phyloP scores from a whole-genome alignment of 2,329 filamentous ascomycete genomes.

The Penicillium frequentans region DNA sequence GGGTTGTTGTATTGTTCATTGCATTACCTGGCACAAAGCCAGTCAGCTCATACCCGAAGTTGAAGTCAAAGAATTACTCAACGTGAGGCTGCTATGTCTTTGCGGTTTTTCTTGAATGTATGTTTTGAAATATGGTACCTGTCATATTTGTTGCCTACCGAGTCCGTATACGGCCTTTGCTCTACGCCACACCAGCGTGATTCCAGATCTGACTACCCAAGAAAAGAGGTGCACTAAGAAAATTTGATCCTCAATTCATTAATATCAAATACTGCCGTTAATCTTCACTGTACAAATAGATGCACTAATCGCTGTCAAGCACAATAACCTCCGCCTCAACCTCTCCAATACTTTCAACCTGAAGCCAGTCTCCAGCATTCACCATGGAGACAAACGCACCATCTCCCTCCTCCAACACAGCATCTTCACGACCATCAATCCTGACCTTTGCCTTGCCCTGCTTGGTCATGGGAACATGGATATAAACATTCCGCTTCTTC shows the following conservation, averaged over 20 bases:
- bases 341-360: constrained; percentile 67
- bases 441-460: constrained; percentile 70
- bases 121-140: background rate
- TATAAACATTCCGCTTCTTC: constrained; percentile 67
- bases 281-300: background rate
- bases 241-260: background rate
- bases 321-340: constrained; percentile 69
- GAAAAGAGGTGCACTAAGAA: background rate
- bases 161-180: too few relatives aligned
- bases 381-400: constrained; percentile 72
- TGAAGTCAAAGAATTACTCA: background rate
- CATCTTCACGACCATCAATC: constrained; percentile 65
- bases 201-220: background rate
- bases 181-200: background rate
- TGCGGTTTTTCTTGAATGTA: background rate
- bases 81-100: background rate
- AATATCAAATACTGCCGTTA: background rate
- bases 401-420: constrained; percentile 72
- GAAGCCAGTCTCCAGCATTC: constrained; percentile 63
- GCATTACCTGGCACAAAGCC: background rate
- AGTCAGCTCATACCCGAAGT: background rate
- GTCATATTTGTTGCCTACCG: background rate
- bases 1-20: background rate
- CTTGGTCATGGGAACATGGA: constrained; percentile 80
- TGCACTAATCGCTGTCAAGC: constrained; percentile 59